A percentile compares a stretch with the other conserved stretches of the same genome.
Evolutionary conservation across 352 stramenopile species (phyloP).

Genomic region (Phytopythium helicoides): DNA sequence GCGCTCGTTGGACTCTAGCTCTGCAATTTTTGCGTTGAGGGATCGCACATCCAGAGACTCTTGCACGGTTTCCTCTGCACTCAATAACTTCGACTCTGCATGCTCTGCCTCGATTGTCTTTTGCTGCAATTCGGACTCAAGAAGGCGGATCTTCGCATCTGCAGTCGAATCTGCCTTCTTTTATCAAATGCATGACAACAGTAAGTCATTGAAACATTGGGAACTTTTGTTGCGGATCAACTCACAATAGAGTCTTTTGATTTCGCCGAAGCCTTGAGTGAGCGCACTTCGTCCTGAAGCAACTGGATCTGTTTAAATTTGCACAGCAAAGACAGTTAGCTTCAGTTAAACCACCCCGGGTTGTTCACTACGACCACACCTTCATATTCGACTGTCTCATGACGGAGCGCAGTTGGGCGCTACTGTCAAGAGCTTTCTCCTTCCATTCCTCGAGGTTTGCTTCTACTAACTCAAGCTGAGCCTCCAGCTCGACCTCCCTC

Average conservation of each 20-base stretch:
- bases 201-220: too few species aligned
- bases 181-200: too few species aligned
- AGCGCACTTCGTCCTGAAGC: neutral
- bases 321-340: too few species aligned
- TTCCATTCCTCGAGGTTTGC: conserved; percentile 66
- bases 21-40: conserved; percentile 57
- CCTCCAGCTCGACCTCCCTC: conserved; percentile 68
- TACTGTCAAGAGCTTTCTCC: conserved; percentile 61
- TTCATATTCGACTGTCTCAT: neutral
- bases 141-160: conserved; percentile 60
- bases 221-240: too few species aligned
- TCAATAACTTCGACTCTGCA: conserved; percentile 34
- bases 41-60: conserved; percentile 43
- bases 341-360: conserved; percentile 5
- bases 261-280: neutral
- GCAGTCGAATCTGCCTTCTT: conserved; percentile 44
- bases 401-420: conserved; percentile 35
- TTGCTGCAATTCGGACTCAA: conserved; percentile 60
- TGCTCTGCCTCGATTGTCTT: conserved; percentile 54
- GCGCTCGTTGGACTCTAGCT: conserved; percentile 56
- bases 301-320: conserved; percentile 1
- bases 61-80: conserved; percentile 48
- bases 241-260: too few species aligned
- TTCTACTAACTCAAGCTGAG: conserved; percentile 66
- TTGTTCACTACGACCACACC: conserved; percentile 4